Percentiles rank a stretch among this genome's conserved stretches.
Evolutionary conservation across 75 land plant genomes (phyloP).

Genomic region (Larix kaempferi): DNA sequence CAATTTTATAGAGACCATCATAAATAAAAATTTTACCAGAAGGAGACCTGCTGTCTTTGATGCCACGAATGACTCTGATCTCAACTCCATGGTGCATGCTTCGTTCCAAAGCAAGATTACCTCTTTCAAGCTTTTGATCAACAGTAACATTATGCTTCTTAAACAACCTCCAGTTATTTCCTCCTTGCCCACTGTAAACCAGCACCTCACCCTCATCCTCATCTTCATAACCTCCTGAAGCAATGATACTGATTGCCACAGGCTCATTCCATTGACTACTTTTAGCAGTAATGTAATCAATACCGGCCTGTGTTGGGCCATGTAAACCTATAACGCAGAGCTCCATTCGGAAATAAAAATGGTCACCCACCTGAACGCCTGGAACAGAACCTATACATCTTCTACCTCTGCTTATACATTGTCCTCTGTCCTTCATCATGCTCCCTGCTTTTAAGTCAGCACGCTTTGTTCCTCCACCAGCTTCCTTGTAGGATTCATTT

Average conservation of each 20-base stretch:
- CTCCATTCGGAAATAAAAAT: conserved; percentile 16
- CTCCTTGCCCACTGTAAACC: conserved; percentile 26
- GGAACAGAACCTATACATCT: conserved; percentile 17
- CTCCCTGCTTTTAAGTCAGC: conserved; percentile 15
- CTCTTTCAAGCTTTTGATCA: conserved; percentile 69
- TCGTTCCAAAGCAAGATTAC: conserved; percentile 68
- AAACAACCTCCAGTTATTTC: conserved; percentile 50
- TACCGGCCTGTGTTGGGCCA: conserved; percentile 16
- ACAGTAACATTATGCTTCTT: conserved; percentile 11
- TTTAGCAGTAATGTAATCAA: conserved; percentile 9
- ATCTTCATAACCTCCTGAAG: conserved; percentile 25
- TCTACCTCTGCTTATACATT: conserved; percentile 9
- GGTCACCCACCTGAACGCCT: conserved; percentile 26
- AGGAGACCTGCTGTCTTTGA: conserved; percentile 24
- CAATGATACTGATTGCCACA: conserved; percentile 21
- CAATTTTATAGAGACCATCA: conserved; percentile 73
- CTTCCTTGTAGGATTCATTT: conserved; percentile 3
- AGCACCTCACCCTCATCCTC: conserved; percentile 19
- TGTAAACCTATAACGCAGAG: conserved; percentile 20
- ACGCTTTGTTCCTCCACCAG: background rate
- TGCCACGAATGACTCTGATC: conserved; percentile 60
- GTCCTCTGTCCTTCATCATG: background rate
- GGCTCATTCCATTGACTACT: conserved; percentile 4
- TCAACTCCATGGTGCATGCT: conserved; percentile 43
- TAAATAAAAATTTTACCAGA: conserved; percentile 53